Conservation (phyloP, 2,329 filamentous ascomycete genomes). For the Colletotrichum spaethianum region DNA sequence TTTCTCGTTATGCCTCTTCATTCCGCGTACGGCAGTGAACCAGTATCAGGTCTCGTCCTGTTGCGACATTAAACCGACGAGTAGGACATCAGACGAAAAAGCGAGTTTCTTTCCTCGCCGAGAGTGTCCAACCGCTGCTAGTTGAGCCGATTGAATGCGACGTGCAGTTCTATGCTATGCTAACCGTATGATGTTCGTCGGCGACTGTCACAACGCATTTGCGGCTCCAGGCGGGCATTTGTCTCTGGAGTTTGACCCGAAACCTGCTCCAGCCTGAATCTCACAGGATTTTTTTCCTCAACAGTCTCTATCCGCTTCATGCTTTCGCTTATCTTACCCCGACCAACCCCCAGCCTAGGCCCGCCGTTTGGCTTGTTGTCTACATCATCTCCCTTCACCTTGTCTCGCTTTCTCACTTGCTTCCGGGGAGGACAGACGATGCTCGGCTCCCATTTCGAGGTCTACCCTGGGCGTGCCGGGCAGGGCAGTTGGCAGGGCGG, state of each 20-base stretch:
- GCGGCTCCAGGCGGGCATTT: conserved; percentile 26
- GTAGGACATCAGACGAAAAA: not conserved
- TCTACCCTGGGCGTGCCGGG: not conserved
- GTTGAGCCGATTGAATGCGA: conserved; percentile 16
- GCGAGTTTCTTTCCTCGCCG: not conserved
- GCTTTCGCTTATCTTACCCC: conserved; percentile 9
- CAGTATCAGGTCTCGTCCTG: conserved; percentile 3
- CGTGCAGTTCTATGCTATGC: not conserved
- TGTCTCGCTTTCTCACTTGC: conserved; percentile 6
- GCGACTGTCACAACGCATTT: not conserved
- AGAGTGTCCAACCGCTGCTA: conserved; percentile 1
- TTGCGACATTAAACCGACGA: conserved; percentile 1
- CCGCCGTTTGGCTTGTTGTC: conserved; percentile 30
- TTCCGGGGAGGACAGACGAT: not conserved
- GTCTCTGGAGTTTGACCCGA: not conserved
- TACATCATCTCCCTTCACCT: not conserved
- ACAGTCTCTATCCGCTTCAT: not conserved
- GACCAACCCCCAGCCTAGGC: conserved; percentile 3
- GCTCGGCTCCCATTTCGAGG: not conserved
- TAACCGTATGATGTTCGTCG: not conserved
- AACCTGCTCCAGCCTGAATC: not conserved
- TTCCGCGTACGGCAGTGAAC: conserved; percentile 1
- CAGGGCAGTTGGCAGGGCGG: conserved; percentile 25
- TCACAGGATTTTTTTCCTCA: not conserved
- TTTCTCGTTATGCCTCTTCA: not conserved